Base-by-base conservation (phyloP, 2,329 filamentous ascomycete species). In the Clarireedia hainanense region DNA sequence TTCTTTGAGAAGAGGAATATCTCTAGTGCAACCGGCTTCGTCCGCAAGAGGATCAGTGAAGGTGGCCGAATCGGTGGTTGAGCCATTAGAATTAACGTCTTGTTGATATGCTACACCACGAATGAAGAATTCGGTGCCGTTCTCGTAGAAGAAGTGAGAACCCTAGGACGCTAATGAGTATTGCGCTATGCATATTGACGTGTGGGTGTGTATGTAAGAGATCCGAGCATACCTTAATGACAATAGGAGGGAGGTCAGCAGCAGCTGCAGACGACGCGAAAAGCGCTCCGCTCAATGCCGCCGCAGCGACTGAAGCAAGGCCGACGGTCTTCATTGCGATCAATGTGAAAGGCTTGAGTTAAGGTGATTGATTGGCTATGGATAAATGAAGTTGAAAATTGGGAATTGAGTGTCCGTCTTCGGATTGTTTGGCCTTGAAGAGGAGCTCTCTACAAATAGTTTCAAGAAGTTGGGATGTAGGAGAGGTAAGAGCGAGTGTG, bases 61-160 rank as follows among this genome's bases (percentile, higher is more conserved):
- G 60, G 77, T 77, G 55, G 72, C 70, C 57, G 68, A 70, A 54
- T 71, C 71, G 39, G 74, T 76, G 54, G 76, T 75, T 56, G 68
- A 68, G 59, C 83, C 80, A 52, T 78, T 79, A 52, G 80, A 76
- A 61, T 76, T 77, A 62, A 77, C 77, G 66, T 92, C 88, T 76
- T 91, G 84, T 78, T 99, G 94, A 76, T 99, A 99, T 64, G 94
- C 94, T 65, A 99, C 79, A 75, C 94, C 94, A 73, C 87, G 89
- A 73, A 97, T 89, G 79, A 84, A 96, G 80, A 96, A 92, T 74
- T 94, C 91, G 70, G 81, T 81, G 65, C 89, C 68, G 54, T 69
- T 70, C 85, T 81, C 86, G 67, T 55, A 67, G 53, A 63, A 63
- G 62, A 69, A 70, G 55, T 70, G 68, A 40, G 66, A 67, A 14